Evolutionary conservation across 208 protist species (phyloP).

Genomic region (Phytomonas sp.): DNA sequence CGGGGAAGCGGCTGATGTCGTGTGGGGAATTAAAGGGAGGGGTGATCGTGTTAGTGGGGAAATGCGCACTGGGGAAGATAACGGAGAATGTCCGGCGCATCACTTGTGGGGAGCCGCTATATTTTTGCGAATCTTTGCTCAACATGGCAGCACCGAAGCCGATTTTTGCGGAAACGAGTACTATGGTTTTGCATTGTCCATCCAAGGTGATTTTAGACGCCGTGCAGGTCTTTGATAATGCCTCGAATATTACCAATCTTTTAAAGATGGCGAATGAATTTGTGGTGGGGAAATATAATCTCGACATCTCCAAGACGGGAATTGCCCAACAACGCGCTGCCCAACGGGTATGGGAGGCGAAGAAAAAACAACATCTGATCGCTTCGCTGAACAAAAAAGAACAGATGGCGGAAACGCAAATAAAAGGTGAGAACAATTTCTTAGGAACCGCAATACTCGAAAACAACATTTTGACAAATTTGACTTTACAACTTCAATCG

Average conservation of each 20-base stretch:
- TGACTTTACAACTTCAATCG: slow-evolving; percentile 38
- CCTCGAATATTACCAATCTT: slow-evolving; percentile 1
- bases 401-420: not conserved
- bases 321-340: not conserved
- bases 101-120: slow-evolving; percentile 22
- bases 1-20: slow-evolving; percentile 14
- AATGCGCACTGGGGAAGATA: slow-evolving; percentile 1
- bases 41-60: slow-evolving; percentile 4
- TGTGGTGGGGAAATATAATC: not conserved
- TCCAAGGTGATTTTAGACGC: slow-evolving; percentile 26
- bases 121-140: slow-evolving; percentile 45
- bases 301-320: not conserved
- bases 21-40: not conserved
- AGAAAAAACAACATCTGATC: not conserved
- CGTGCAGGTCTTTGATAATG: slow-evolving; percentile 12
- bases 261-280: not conserved
- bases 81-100: not conserved
- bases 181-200: slow-evolving; percentile 28
- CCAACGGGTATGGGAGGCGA: not conserved
- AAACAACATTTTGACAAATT: slow-evolving; percentile 50
- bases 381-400: not conserved
- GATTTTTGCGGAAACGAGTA: slow-evolving; percentile 27
- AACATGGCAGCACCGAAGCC: slow-evolving; percentile 19
- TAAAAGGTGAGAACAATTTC: not conserved
- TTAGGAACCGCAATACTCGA: slow-evolving; percentile 11